Percentiles rank a stretch among this genome's conserved stretches.
Evolutionary conservation across 805 yeast genomes (phyloP).

Genomic region (Candida nanaspora): DNA sequence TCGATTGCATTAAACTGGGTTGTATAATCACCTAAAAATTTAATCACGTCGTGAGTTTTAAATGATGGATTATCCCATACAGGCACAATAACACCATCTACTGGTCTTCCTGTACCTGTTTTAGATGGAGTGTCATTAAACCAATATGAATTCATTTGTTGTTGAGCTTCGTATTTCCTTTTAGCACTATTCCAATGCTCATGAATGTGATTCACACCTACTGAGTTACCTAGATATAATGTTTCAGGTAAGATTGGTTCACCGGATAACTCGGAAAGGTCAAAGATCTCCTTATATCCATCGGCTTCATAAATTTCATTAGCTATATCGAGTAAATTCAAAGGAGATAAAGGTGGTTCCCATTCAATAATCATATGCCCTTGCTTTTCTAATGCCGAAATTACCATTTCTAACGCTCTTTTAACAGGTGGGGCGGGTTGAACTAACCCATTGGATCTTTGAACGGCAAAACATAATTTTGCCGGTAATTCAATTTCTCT

Average conservation of each 20-base stretch:
- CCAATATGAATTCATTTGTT: conserved; percentile 32
- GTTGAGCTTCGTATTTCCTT: conserved; percentile 28
- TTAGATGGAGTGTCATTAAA: conserved; percentile 16
- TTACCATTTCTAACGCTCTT: conserved; percentile 32
- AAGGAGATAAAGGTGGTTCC: conserved; percentile 27
- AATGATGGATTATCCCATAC: conserved; percentile 36
- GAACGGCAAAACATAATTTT: conserved; percentile 30
- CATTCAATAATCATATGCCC: conserved; percentile 36
- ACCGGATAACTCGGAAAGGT: conserved; percentile 19
- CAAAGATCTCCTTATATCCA: conserved; percentile 18
- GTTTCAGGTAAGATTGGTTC: conserved; percentile 21
- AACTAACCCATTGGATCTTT: conserved; percentile 37
- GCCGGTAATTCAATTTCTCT: not conserved
- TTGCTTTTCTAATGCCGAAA: conserved; percentile 18
- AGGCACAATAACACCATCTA: conserved; percentile 46
- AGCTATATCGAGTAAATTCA: conserved; percentile 18
- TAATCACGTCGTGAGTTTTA: conserved; percentile 31
- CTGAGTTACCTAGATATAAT: conserved; percentile 4
- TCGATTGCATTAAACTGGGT: conserved; percentile 48
- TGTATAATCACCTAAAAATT: conserved; percentile 44
- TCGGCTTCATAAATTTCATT: conserved; percentile 19
- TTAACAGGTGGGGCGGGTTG: conserved; percentile 51
- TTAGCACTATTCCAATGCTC: conserved; percentile 36
- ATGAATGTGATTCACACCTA: conserved; percentile 13
- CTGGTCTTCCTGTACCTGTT: conserved; percentile 30